Evolutionary conservation across 768 basidiomycete genomes (phyloP).

Genomic region (Imleria badia): DNA sequence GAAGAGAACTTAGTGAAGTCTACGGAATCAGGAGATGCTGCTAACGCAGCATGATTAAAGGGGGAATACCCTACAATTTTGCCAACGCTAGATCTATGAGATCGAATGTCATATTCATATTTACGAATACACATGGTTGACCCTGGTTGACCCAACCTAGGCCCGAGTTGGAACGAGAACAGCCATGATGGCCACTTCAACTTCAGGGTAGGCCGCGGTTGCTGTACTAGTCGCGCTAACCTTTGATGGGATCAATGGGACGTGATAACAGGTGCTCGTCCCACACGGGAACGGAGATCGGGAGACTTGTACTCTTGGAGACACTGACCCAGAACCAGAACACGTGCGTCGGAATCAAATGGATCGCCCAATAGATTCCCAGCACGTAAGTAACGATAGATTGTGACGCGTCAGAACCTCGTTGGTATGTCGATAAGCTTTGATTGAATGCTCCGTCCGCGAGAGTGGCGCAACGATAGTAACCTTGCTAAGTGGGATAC

Average conservation of each 20-base stretch:
- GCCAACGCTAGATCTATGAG: not conserved
- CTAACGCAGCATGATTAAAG: slow-evolving; percentile 1
- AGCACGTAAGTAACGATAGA: not conserved
- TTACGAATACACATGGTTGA: slow-evolving; percentile 7
- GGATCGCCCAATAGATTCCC: not conserved
- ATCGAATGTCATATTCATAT: not conserved
- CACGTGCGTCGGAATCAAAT: not conserved
- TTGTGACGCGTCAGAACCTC: not conserved
- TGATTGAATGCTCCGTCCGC: slow-evolving; percentile 10
- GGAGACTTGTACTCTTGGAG: not conserved
- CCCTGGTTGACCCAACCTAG: not conserved
- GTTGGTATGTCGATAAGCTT: slow-evolving; percentile 4
- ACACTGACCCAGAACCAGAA: not conserved
- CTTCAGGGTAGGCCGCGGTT: not conserved
- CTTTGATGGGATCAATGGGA: not conserved
- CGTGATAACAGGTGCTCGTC: not conserved
- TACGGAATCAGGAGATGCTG: not conserved
- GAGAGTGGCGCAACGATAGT: not conserved
- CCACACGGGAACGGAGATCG: not conserved
- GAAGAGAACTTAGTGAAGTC: not conserved
- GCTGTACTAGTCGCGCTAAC: not conserved
- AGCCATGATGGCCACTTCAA: not conserved
- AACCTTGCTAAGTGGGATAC: not conserved
- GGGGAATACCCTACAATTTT: not conserved
- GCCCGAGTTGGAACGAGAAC: not conserved